Base-by-base conservation (phyloP, 1,284 basidiomycete genomes). In the Cerrena zonata region DNA sequence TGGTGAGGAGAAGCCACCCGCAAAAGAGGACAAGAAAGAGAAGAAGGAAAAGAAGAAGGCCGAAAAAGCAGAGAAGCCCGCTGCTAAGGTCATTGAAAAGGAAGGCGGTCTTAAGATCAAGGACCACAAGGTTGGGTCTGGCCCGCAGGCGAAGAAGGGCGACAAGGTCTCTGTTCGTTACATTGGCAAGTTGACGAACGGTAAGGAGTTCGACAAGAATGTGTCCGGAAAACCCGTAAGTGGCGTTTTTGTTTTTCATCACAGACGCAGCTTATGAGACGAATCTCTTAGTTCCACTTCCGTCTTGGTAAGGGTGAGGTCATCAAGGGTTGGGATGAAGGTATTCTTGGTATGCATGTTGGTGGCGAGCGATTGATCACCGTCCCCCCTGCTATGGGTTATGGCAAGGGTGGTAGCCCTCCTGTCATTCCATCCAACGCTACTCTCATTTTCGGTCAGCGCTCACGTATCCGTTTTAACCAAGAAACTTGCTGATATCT, bases 121-220 rank as follows among this genome's bases (percentile, higher is more conserved):
- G 60, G 94, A 96, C 66, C 68, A 77, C 61, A 93, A 86, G 65
- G 63, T 82, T 41, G 94, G 94, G 46, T 79, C 77, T 7, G 94
- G 94, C 19, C 84, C 88, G 27, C 75, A 76, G 62, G 93, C 91
- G 30, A 96, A 95, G 76, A 79, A 83, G 51, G 94, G 94, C 41
- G 84, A 88, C 72, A 84, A 76, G 51, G 78, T 97, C 49, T 76
- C 76, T 55, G 92, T 98, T 89, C 79, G 92, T 48, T 94, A 94
- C 68, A 82, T 94, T 58, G 94, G 92, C 60, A 94, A 93, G 72
- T 79, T 97, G 43, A 70, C 72, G 57, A 85, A 87, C 65, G 93
- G 92, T 59, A 91, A 89, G 66, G 68, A 88, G 41, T 97, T 97
- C 61, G 94, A 98, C 72, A 76, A 82, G 64, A 96, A 96, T 72